phyloP scores from a whole-genome alignment of 1,284 basidiomycete species.

The Marasmius fiardii region DNA sequence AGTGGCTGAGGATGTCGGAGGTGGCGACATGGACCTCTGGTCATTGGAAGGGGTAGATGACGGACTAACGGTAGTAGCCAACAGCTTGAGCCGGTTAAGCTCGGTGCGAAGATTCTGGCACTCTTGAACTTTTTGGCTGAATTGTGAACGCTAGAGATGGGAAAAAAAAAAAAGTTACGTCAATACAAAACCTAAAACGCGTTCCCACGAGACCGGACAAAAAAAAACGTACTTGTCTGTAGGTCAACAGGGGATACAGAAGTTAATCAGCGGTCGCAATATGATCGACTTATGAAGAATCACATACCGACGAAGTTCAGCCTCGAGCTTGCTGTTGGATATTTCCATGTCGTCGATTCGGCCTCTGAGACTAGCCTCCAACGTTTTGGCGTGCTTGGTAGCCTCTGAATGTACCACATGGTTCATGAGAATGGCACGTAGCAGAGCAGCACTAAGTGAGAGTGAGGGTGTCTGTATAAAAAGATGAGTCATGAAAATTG shows the following conservation, averaged over 20 bases:
- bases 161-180: constrained; percentile 19
- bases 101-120: constrained; percentile 63
- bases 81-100: constrained; percentile 50
- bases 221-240: constrained; percentile 52
- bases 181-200: constrained; percentile 17
- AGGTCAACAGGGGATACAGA: constrained; percentile 12
- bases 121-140: constrained; percentile 67
- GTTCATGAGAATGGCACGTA: constrained; percentile 78
- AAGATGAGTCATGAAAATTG: constrained; percentile 13
- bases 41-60: constrained; percentile 23
- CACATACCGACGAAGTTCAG: constrained; percentile 60
- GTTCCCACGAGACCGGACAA: constrained; percentile 8
- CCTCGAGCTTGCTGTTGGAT: constrained; percentile 55
- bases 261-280: constrained; percentile 18
- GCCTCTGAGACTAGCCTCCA: constrained; percentile 57
- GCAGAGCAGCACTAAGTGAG: constrained; percentile 59
- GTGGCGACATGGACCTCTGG: constrained; percentile 28
- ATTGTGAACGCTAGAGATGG: constrained; percentile 47
- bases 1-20: constrained; percentile 33
- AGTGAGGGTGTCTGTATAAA: constrained; percentile 55
- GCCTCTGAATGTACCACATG: constrained; percentile 74
- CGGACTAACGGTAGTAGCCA: constrained; percentile 35
- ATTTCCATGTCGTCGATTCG: constrained; percentile 63
- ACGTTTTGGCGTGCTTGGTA: constrained; percentile 56
- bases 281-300: constrained; percentile 15